Base-by-base conservation (phyloP, 139 green algal genomes). In the Coelastrella sp. region DNA sequence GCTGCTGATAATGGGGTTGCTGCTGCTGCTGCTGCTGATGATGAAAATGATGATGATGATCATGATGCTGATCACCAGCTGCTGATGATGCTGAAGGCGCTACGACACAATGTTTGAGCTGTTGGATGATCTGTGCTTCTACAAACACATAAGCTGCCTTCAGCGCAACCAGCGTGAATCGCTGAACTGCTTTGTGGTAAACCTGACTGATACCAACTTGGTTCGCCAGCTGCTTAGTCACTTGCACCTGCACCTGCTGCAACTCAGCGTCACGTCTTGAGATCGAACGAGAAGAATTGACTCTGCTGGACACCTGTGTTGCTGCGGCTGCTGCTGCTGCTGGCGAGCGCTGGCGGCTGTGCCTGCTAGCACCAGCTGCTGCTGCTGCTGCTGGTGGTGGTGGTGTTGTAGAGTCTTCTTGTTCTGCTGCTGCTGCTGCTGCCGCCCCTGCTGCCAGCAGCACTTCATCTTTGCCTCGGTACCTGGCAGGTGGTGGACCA, bases 391-490 rank as follows among this genome's bases (percentile, higher is more conserved):
- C 35, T 49, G 58, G n/a, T 24, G n/a, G 6, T 87, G 81, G 58
- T 78, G 60, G n/a, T 83, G 76, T 11, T 83, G 24, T 59, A 49
- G 35, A 49, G 35, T 49, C 35, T 49, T 49, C 35, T 49, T 49
- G 35, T 3, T 49, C 35, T 78, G 72, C 24, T 74, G 81, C 10
- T 27, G 81, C n/a, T 15, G 22, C 10, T 59, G 60, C 65, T 61
- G 82, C 17, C 15, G 65, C 65, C 63, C 63, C 82, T 78, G 82
- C 65, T 65, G 82, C 63, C 4, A 87, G 60, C 61, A 87, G 60
- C 57, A 87, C 82, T 59, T 27, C 82, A 76, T 87, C 82, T 35
- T 87, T 87, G 1, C 82, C 82, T 14, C 60, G 59, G 60, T 87
- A 87, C n/a, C 27, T 24, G 24, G 82, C 65, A 25, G 65, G 82